A percentile compares a stretch with the other conserved stretches of the same genome.
phyloP scores from a whole-genome alignment of 2,329 filamentous ascomycete species.

The Microsporum audouinii region DNA sequence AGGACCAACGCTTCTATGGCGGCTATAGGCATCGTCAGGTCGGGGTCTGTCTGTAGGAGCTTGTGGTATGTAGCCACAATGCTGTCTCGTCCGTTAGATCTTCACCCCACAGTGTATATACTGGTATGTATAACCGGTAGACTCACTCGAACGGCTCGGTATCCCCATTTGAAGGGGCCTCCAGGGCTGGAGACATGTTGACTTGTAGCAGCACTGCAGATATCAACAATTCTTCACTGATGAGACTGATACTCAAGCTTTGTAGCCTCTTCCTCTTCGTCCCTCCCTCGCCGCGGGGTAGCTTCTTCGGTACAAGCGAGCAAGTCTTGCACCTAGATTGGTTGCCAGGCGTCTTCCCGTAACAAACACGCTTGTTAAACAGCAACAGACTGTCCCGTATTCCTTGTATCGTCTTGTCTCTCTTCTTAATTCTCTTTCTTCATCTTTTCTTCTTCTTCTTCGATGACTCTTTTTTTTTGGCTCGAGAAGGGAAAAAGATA shows the following conservation, averaged over 20 bases:
- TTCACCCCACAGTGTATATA: not conserved
- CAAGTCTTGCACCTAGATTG: too few relatives aligned
- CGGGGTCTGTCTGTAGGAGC: slow-evolving; percentile 57
- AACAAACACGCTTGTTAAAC: not conserved
- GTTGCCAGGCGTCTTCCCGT: too few relatives aligned
- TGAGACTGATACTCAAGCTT: too few relatives aligned
- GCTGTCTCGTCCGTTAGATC: slow-evolving; percentile 22
- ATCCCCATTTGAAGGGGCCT: not conserved
- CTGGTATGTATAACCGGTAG: not conserved
- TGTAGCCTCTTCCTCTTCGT: too few relatives aligned
- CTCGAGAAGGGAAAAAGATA: slow-evolving; percentile 28
- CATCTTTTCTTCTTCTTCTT: not conserved
- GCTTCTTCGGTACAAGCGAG: not conserved
- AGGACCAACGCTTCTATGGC: slow-evolving; percentile 85
- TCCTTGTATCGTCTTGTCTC: not conserved
- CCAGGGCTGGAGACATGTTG: slow-evolving; percentile 8
- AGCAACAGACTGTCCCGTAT: not conserved
- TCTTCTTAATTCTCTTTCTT: not conserved
- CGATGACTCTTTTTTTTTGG: not conserved
- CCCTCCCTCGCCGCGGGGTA: not conserved
- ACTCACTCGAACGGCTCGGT: slow-evolving; percentile 32
- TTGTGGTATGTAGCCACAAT: slow-evolving; percentile 56
- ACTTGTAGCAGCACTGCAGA: not conserved
- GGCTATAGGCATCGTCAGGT: slow-evolving; percentile 90
- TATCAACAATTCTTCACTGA: too few relatives aligned